Evolutionary conservation across 2,329 filamentous ascomycete species (phyloP).

Genomic region (Colletotrichum tamarilloi): DNA sequence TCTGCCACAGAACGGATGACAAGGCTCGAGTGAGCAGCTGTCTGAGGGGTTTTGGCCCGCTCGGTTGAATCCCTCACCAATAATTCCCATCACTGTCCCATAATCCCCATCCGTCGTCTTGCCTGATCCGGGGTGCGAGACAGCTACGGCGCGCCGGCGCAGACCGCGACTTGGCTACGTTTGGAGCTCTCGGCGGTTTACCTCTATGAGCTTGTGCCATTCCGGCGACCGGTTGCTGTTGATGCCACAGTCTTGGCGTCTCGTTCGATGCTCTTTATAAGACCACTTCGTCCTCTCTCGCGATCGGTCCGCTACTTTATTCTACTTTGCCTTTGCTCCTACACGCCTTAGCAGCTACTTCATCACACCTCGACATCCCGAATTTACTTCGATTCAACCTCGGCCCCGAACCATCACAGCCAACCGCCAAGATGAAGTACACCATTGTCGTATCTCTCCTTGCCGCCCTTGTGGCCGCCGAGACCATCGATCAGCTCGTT

Average conservation of each 20-base stretch:
- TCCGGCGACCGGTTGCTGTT: not conserved
- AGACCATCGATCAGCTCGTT: conserved; percentile 40
- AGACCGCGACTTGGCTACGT: conserved; percentile 9
- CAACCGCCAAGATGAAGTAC: conserved; percentile 44
- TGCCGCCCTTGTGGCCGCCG: conserved; percentile 39
- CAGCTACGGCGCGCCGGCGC: not conserved
- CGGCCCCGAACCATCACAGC: not conserved
- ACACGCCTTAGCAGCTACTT: not conserved
- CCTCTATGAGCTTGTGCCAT: not conserved
- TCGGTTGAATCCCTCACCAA: not conserved
- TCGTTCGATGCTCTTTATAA: conserved; percentile 10
- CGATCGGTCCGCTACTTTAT: not conserved
- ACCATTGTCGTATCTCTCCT: conserved; percentile 42
- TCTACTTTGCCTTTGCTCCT: not conserved
- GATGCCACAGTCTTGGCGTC: not conserved
- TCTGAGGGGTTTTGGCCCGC: not conserved
- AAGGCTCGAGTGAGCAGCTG: not conserved
- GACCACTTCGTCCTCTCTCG: not conserved
- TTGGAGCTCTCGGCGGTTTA: not conserved
- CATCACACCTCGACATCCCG: not conserved
- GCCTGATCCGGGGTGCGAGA: conserved; percentile 27
- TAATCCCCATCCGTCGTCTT: not conserved
- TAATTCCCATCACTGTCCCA: not conserved
- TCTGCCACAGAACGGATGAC: not conserved
- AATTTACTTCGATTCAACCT: not conserved